These are phyloP conservation scores for Lablab purpureus DNA, from an alignment of 306 rosid genomes.

Conservation along the genomic window DNA sequence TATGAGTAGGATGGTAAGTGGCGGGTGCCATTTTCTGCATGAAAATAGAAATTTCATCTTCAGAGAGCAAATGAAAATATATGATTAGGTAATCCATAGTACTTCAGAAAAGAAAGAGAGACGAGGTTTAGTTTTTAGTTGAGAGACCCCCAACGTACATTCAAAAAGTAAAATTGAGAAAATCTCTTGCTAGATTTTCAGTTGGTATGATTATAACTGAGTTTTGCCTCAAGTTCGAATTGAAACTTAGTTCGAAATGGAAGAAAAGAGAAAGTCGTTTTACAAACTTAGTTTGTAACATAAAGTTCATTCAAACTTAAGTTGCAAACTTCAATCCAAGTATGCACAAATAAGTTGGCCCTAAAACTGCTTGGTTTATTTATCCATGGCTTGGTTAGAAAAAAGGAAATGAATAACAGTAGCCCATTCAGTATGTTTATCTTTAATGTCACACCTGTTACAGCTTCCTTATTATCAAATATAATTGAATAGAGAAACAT, in stretches of 20 bases:
- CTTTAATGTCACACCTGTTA: conserved; percentile 16
- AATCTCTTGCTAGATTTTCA: neutral
- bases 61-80: conserved; percentile 22
- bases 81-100: conserved; percentile 11
- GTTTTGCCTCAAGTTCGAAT: neutral
- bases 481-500: neutral
- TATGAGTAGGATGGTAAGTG: conserved; percentile 89
- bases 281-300: neutral
- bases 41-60: conserved; percentile 34
- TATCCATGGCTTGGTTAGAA: neutral
- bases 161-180: too few relatives aligned
- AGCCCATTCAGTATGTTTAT: conserved; percentile 11
- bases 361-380: conserved; percentile 22
- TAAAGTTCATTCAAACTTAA: neutral
- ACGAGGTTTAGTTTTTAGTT: neutral
- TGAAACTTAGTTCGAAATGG: neutral
- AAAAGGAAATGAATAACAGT: neutral
- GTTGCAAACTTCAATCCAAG: neutral
- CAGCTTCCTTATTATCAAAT: conserved; percentile 10
- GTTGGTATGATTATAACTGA: neutral
- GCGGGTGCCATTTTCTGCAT: conserved; percentile 74
- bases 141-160: too few relatives aligned
- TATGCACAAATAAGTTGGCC: neutral
- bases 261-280: neutral
- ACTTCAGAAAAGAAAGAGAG: neutral